These are phyloP conservation scores for Kazachstania sp. DNA, from an alignment of 1,139 yeast genomes.

Conservation along the genomic window DNA sequence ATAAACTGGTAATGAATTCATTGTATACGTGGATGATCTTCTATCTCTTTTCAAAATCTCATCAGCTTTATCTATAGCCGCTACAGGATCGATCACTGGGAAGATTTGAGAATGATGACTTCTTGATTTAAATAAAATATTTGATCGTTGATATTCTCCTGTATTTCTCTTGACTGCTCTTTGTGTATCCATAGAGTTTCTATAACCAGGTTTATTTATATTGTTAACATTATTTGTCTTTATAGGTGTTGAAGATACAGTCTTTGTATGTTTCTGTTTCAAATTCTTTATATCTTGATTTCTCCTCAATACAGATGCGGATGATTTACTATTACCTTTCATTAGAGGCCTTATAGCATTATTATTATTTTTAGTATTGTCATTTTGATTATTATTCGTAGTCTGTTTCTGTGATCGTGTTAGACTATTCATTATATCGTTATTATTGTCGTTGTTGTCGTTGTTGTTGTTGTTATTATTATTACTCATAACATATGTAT, in stretches of 20 bases:
- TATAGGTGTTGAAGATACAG: neutral
- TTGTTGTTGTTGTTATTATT: too few species aligned
- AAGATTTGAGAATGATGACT: conserved; percentile 7
- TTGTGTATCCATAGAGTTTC: neutral
- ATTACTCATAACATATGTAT: neutral
- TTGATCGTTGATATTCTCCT: conserved; percentile 2
- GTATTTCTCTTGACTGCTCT: conserved; percentile 1
- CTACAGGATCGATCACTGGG: conserved; percentile 2
- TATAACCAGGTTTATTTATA: neutral
- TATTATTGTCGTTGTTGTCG: neutral
- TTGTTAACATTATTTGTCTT: neutral
- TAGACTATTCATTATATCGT: neutral
- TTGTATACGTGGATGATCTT: neutral
- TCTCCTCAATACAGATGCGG: conserved; percentile 1
- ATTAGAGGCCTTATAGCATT: neutral
- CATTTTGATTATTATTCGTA: too few species aligned
- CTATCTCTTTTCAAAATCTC: neutral
- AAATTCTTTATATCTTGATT: neutral
- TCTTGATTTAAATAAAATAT: conserved; percentile 3
- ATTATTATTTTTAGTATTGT: too few species aligned
- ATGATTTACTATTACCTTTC: neutral
- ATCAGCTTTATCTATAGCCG: neutral
- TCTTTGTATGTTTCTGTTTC: neutral
- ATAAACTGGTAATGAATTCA: conserved; percentile 3
- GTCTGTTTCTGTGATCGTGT: neutral